Base-by-base conservation (phyloP, 805 yeast genomes). In the Yarrowia sp. region DNA sequence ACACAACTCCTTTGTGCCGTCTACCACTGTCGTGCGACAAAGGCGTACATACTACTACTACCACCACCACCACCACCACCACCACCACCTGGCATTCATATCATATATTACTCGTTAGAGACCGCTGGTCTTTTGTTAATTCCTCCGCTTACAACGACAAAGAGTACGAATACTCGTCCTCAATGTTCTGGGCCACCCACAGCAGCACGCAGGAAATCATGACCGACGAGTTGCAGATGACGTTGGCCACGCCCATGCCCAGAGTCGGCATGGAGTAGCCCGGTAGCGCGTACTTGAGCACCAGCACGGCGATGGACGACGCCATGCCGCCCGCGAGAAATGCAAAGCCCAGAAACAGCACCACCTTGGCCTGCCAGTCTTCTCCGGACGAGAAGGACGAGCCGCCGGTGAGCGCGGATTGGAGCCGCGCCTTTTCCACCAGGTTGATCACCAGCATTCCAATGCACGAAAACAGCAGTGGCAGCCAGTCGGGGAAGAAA, bases 151-250 rank as follows among this genome's bases (percentile, higher is more conserved):
- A 90, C 70, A 90, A 79, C 32, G 96, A 92, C 74, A 92, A 83
- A 51, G 96, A 88, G 74, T 95, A 93, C 68, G 96, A 89, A 77
- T 92, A 93, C 76, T 93, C 98, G 73, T 95, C 98, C 75, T 95
- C 98, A 66, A 92, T 87, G 74, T 92, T 95, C 74, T 93, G 98
- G 22, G 97, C 91, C 63, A 93, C 79, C 99, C 99, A 95, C 71
- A 95, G 79, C 9, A 87, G 81, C 52, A 90, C 85, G 76, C 98
- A 92, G 78, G 98, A 91, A 70, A 90, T 77, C 91, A 93, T 89
- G 36, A 93, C 84, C 67, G 88, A 80, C 8, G 84, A 83, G 71
- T 92, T 91, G 49, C 90, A 86, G 22, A 88, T 82, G 43, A 95
- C 92, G 76, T 93, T 93, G 66, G 90, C 86, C 22, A 91, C 83